Evolutionary conservation across 2,329 filamentous ascomycete genomes (phyloP).

Genomic region (Neopestalotiopsis rosae): DNA sequence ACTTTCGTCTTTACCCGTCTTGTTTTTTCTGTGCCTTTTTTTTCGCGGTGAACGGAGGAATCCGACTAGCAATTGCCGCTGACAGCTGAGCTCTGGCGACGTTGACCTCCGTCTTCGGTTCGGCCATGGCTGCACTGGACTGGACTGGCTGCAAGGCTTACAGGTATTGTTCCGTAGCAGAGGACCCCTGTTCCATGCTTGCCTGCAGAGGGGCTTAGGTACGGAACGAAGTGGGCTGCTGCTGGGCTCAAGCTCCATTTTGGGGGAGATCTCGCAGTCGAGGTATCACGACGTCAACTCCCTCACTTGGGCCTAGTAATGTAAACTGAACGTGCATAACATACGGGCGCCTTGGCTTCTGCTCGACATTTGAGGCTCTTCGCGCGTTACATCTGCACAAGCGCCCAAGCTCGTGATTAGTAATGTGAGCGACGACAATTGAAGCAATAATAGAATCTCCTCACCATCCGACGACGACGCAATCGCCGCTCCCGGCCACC

Average conservation of each 20-base stretch:
- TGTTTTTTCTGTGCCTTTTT: not conserved
- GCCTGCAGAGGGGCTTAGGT: constrained; percentile 3
- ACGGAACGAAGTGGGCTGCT: constrained; percentile 7
- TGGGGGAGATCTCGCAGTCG: not conserved
- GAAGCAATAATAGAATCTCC: not conserved
- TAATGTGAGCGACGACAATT: constrained; percentile 3
- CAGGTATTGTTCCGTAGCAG: not conserved
- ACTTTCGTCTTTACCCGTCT: constrained; percentile 3
- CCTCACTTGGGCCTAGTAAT: not conserved
- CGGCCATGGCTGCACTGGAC: not conserved
- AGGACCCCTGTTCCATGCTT: constrained; percentile 15
- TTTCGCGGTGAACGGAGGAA: not conserved
- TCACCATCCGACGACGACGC: not conserved
- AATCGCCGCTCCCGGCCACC: constrained; percentile 3
- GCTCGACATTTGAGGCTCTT: not conserved
- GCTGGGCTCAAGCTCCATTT: constrained; percentile 9
- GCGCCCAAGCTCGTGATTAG: not conserved
- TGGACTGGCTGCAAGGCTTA: constrained; percentile 8
- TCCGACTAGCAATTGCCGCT: not conserved
- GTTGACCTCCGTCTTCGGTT: constrained; percentile 12
- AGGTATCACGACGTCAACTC: constrained; percentile 14
- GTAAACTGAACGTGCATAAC: not conserved
- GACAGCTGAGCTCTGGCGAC: constrained; percentile 2
- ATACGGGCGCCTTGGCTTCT: not conserved
- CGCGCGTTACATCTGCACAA: not conserved